Conservation (phyloP, 306 rosid species). For the Dryas octopetala region DNA sequence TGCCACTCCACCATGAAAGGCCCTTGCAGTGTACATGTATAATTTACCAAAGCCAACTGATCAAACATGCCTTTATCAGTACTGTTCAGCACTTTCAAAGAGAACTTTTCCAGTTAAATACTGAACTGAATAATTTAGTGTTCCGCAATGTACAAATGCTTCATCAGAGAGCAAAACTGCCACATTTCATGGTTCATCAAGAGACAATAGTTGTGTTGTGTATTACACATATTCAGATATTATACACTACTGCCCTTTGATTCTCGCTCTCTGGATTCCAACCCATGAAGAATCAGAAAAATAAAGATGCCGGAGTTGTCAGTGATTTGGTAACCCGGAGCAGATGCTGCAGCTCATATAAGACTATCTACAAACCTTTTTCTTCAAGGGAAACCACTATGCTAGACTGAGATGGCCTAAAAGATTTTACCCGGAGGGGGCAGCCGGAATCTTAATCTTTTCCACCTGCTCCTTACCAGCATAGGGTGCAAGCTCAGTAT, state of each 20-base stretch:
- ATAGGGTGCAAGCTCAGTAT: slow-evolving; percentile 68
- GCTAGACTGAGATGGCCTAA: slow-evolving; percentile 25
- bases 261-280: slow-evolving; percentile 19
- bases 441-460: slow-evolving; percentile 56
- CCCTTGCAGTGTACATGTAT: too few relatives aligned
- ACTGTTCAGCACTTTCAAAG: too few relatives aligned
- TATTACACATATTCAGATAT: neutral
- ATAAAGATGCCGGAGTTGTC: neutral
- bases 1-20: neutral
- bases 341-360: slow-evolving; percentile 8
- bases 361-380: slow-evolving; percentile 18
- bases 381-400: slow-evolving; percentile 3
- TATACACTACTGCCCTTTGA: neutral
- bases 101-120: neutral
- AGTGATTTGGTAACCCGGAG: slow-evolving; percentile 16
- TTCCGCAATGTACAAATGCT: neutral
- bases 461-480: slow-evolving; percentile 68
- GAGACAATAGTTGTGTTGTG: neutral
- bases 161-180: neutral
- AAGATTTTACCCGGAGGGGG: slow-evolving; percentile 24
- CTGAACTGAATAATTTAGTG: neutral
- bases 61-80: too few relatives aligned
- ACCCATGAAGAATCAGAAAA: slow-evolving; percentile 4
- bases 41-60: too few relatives aligned
- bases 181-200: neutral